Evolutionary conservation across 2,329 filamentous ascomycete genomes (phyloP).

Genomic region (Fragosphaeria purpurea): DNA sequence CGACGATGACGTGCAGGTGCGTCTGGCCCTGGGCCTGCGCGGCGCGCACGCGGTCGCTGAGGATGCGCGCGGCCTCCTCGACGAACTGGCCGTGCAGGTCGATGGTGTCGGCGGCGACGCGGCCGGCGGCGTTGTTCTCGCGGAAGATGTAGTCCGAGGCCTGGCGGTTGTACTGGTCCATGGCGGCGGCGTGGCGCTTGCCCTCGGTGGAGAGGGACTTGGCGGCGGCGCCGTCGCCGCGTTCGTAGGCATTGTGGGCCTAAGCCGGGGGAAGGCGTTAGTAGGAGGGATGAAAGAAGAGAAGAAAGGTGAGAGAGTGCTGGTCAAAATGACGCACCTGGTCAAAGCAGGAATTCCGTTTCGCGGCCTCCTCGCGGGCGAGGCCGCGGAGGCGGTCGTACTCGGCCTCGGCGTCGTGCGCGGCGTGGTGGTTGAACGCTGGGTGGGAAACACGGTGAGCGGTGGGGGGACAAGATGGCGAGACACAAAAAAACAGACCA

Average conservation of each 20-base stretch:
- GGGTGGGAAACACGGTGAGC: constrained; percentile 7
- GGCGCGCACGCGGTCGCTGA: constrained; percentile 74
- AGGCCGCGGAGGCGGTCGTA: constrained; percentile 84
- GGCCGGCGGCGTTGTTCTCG: constrained; percentile 75
- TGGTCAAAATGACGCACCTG: constrained; percentile 35
- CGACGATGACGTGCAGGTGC: constrained; percentile 90
- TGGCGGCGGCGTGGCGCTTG: constrained; percentile 71
- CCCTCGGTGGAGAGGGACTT: constrained; percentile 77
- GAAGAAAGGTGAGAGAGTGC: background rate
- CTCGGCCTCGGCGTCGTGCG: constrained; percentile 64
- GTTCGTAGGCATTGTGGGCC: constrained; percentile 71
- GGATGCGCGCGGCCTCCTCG: constrained; percentile 85
- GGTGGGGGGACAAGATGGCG: background rate
- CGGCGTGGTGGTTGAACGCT: constrained; percentile 69
- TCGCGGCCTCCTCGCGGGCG: constrained; percentile 68
- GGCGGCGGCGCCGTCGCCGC: constrained; percentile 73
- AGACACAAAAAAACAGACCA: too few species aligned
- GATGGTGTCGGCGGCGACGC: constrained; percentile 71
- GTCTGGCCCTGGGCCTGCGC: constrained; percentile 63
- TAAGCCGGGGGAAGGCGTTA: constrained; percentile 15
- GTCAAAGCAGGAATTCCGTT: constrained; percentile 69
- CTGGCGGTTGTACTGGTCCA: constrained; percentile 83
- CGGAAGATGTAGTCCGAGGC: constrained; percentile 92
- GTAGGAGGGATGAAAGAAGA: background rate
- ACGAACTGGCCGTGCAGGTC: constrained; percentile 93